Evolutionary conservation across 768 basidiomycete genomes (phyloP).

Genomic region (Tephrocybe sp.): DNA sequence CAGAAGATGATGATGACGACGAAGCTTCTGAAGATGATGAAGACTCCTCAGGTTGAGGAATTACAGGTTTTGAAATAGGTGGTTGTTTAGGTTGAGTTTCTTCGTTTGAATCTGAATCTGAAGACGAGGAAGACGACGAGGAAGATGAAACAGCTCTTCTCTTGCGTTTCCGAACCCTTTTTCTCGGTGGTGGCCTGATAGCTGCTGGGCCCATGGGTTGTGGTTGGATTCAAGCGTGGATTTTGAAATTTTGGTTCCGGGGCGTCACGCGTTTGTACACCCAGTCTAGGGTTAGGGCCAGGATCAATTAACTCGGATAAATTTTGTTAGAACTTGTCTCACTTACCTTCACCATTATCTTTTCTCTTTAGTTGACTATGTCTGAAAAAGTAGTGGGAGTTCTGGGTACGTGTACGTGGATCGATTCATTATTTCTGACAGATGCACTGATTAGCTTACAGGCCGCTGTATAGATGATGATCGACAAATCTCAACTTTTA

Average conservation of each 20-base stretch:
- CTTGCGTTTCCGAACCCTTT: constrained; percentile 54
- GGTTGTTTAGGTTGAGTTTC: constrained; percentile 13
- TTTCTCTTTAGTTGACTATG: constrained; percentile 26
- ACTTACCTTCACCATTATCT: neutral
- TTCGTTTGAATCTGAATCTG: constrained; percentile 30
- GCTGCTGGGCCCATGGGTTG: constrained; percentile 21
- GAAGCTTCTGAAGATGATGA: constrained; percentile 20
- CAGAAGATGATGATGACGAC: constrained; percentile 26
- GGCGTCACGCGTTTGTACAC: neutral
- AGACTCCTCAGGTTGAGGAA: constrained; percentile 10
- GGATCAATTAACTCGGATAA: neutral
- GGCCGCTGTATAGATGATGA: constrained; percentile 3
- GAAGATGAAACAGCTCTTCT: constrained; percentile 46
- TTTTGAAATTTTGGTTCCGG: neutral
- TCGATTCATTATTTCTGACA: neutral
- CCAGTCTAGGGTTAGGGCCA: constrained; percentile 12
- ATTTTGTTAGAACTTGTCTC: neutral
- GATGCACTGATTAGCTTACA: neutral
- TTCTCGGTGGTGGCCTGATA: constrained; percentile 37
- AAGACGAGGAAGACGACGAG: constrained; percentile 42
- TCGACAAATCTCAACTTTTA: constrained; percentile 17
- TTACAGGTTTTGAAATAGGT: constrained; percentile 8
- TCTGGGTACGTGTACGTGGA: constrained; percentile 47
- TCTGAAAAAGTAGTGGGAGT: constrained; percentile 49
- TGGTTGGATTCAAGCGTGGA: neutral